phyloP scores from a whole-genome alignment of 352 stramenopile genomes.

The Aphanomyces euteiches region DNA sequence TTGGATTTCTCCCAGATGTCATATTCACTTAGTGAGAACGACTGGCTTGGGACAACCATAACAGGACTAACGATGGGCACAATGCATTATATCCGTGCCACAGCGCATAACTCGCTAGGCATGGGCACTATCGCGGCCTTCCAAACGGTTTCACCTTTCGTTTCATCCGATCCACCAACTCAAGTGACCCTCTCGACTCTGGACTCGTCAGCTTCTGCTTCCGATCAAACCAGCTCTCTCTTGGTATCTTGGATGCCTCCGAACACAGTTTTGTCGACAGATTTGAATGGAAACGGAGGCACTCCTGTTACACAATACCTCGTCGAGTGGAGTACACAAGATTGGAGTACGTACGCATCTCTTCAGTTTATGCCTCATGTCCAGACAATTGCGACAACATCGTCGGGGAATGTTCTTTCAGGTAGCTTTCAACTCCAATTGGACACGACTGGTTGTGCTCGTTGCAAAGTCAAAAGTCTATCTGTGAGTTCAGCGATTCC shows the following conservation, averaged over 20 bases:
- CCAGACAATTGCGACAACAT: conserved; percentile 59
- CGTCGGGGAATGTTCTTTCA: conserved; percentile 40
- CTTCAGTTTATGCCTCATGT: conserved; percentile 37
- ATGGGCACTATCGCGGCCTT: conserved; percentile 73
- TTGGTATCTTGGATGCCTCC: conserved; percentile 80
- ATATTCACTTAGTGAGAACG: conserved; percentile 49
- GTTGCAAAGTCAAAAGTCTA: conserved; percentile 65
- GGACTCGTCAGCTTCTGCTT: conserved; percentile 24
- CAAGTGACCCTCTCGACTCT: conserved; percentile 40
- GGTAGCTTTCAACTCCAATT: conserved; percentile 80
- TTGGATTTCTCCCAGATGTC: conserved; percentile 41
- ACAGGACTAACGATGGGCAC: conserved; percentile 82
- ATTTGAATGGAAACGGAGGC: conserved; percentile 84
- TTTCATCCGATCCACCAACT: conserved; percentile 81
- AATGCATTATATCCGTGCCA: conserved; percentile 85
- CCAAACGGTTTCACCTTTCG: conserved; percentile 75
- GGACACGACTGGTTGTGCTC: conserved; percentile 73
- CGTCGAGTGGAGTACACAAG: conserved; percentile 89
- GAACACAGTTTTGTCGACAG: conserved; percentile 41
- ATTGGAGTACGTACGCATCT: conserved; percentile 57
- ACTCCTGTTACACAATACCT: conserved; percentile 84
- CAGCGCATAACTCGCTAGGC: conserved; percentile 88
- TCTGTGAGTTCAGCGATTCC: conserved; percentile 72
- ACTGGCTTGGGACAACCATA: conserved; percentile 73
- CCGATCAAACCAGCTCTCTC: conserved; percentile 69